Conservation (phyloP, 179 eudicot species). For the Gypsophila paniculata region DNA sequence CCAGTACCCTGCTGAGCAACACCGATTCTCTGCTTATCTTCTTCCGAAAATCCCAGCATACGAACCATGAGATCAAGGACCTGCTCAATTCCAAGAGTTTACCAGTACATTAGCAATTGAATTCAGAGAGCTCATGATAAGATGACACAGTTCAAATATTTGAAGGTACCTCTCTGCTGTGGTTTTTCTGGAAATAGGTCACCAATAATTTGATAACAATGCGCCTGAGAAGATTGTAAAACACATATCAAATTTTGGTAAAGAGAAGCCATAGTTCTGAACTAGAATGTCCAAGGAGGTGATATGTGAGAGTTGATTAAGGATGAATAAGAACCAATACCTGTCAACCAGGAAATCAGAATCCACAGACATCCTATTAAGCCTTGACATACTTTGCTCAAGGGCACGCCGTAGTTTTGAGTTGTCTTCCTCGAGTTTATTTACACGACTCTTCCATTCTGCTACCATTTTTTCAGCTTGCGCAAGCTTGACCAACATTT, state of each 20-base stretch:
- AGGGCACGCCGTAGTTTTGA: constrained; percentile 84
- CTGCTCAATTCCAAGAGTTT: constrained; percentile 35
- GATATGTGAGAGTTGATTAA: constrained; percentile 6
- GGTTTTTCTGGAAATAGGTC: constrained; percentile 95
- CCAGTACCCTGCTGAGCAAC: constrained; percentile 84
- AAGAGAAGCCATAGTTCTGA: neutral
- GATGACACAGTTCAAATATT: neutral
- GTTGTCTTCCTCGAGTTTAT: constrained; percentile 89
- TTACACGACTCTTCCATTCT: constrained; percentile 68
- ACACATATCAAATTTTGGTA: constrained; percentile 4
- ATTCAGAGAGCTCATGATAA: neutral
- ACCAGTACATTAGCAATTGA: constrained; percentile 18
- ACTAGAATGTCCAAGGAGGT: neutral
- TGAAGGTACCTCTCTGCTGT: constrained; percentile 79
- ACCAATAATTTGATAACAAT: constrained; percentile 93
- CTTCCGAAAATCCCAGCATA: constrained; percentile 96
- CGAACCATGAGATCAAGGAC: constrained; percentile 97
- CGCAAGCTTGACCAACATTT: constrained; percentile 48
- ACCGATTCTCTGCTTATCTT: constrained; percentile 93
- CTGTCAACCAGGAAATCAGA: constrained; percentile 97
- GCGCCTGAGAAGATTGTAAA: constrained; percentile 61
- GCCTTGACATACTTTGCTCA: constrained; percentile 97
- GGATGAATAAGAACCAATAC: constrained; percentile 24
- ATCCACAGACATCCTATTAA: constrained; percentile 95
- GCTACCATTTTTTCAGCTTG: constrained; percentile 49